Conservation (phyloP, 768 basidiomycete species). For the Lepiota subincarnata region DNA sequence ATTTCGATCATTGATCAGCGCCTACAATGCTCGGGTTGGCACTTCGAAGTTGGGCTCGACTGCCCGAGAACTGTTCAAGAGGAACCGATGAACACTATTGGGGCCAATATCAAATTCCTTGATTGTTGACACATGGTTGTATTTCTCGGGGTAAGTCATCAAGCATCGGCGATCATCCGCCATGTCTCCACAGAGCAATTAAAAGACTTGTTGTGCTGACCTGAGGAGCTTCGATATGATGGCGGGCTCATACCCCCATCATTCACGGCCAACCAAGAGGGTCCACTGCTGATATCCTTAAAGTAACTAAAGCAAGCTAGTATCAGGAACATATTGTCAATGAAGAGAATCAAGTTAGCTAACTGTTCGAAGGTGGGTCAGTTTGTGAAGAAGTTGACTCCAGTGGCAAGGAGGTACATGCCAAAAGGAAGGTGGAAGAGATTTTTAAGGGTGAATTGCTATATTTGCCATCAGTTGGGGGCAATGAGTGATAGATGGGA, state of each 20-base stretch:
- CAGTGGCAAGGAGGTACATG: slow-evolving; percentile 19
- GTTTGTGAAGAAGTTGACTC: slow-evolving; percentile 24
- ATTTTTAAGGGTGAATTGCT: slow-evolving; percentile 45
- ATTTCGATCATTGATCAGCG: too few species aligned
- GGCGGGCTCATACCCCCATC: slow-evolving; percentile 15
- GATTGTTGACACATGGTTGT: background rate
- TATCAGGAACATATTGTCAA: background rate
- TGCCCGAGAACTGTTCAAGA: too few species aligned
- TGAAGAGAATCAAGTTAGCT: background rate
- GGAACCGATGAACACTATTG: too few species aligned
- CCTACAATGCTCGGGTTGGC: too few species aligned
- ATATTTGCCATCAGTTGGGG: background rate
- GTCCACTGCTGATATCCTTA: slow-evolving; percentile 19
- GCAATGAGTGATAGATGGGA: background rate
- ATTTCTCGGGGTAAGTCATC: slow-evolving; percentile 9
- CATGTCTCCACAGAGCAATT: slow-evolving; percentile 2
- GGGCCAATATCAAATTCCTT: too few species aligned
- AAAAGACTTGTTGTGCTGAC: background rate
- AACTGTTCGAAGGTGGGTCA: slow-evolving; percentile 46
- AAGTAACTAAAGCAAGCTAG: slow-evolving; percentile 17
- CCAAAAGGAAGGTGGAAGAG: slow-evolving; percentile 43
- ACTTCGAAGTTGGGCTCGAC: too few species aligned
- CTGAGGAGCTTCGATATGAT: background rate
- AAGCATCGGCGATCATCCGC: too few species aligned
- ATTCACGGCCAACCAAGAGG: slow-evolving; percentile 22